phyloP scores from a whole-genome alignment of 169 alveolate species.

The Plasmodium berghei region DNA sequence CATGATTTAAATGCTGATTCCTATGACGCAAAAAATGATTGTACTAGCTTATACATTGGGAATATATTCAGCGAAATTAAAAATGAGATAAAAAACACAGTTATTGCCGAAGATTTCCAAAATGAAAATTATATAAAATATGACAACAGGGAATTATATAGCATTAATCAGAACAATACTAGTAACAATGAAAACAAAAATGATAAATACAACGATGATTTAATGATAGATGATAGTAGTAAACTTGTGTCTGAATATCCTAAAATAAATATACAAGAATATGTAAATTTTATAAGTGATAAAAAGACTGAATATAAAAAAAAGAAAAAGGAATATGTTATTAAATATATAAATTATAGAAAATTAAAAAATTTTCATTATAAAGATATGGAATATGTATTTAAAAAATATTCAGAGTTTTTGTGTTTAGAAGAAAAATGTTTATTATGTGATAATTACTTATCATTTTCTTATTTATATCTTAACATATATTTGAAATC shows the following conservation, averaged over 20 bases:
- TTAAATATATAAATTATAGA: conserved; percentile 55
- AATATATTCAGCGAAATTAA: conserved; percentile 73
- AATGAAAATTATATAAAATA: background rate
- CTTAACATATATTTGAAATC: conserved; percentile 11
- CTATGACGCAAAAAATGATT: conserved; percentile 40
- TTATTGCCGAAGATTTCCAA: conserved; percentile 2
- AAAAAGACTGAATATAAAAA: conserved; percentile 68
- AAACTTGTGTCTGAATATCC: background rate
- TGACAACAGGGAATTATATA: background rate
- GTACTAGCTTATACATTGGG: conserved; percentile 39
- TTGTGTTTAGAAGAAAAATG: conserved; percentile 56
- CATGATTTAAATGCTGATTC: conserved; percentile 39
- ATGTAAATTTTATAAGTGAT: conserved; percentile 48
- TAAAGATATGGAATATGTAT: conserved; percentile 48
- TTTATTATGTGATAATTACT: conserved; percentile 55
- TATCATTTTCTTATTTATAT: conserved; percentile 42
- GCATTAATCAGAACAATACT: background rate
- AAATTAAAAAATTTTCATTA: conserved; percentile 61
- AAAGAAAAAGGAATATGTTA: conserved; percentile 66
- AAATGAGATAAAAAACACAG: conserved; percentile 57
- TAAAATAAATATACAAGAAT: conserved; percentile 46
- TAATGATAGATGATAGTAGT: background rate
- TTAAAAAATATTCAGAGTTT: conserved; percentile 39
- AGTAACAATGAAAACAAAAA: background rate
- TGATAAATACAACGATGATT: background rate